A percentile compares a stretch with the other conserved stretches of the same genome.
These are phyloP conservation scores for Blepharisma stoltei DNA, from an alignment of 73 alveolate species.

Conservation along the genomic window DNA sequence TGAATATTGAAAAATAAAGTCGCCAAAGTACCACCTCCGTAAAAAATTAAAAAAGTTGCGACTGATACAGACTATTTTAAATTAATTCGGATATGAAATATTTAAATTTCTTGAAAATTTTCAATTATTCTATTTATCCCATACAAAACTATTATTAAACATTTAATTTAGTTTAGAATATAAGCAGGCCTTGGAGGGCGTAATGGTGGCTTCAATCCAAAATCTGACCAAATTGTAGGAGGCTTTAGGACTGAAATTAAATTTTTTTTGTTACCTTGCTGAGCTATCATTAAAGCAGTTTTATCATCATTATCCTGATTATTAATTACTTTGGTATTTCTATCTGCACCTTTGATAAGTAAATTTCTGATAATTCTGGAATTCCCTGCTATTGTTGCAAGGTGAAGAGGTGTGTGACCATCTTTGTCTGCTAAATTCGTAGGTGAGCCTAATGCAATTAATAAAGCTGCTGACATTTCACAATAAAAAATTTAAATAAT, in stretches of 20 bases:
- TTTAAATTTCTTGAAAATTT: too few relatives aligned
- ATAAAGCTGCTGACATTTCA: conserved; percentile 34
- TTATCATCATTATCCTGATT: conserved; percentile 56
- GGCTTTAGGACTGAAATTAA: neutral
- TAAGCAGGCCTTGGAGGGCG: neutral
- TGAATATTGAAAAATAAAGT: conserved; percentile 4
- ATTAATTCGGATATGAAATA: too few relatives aligned
- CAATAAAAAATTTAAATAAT: conserved; percentile 21
- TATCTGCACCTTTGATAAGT: conserved; percentile 74
- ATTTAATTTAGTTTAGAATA: too few relatives aligned
- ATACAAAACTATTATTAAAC: too few relatives aligned
- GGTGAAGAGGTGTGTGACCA: conserved; percentile 86
- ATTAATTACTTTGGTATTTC: conserved; percentile 26
- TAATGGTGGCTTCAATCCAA: conserved; percentile 24
- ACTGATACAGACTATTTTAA: too few relatives aligned
- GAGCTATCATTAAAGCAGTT: conserved; percentile 59
- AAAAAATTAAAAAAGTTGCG: neutral
- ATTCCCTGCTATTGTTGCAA: conserved; percentile 78
- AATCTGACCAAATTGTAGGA: conserved; percentile 18
- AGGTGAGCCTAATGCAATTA: conserved; percentile 71
- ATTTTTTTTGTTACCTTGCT: conserved; percentile 27
- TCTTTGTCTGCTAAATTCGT: conserved; percentile 72
- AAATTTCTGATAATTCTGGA: conserved; percentile 77
- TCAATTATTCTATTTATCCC: too few relatives aligned
- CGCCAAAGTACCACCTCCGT: neutral